Evolutionary conservation across 176 grass and related monocot genomes (phyloP), one percentile per base, ranked within the genome.

Genomic region (Otatea glauca): DNA sequence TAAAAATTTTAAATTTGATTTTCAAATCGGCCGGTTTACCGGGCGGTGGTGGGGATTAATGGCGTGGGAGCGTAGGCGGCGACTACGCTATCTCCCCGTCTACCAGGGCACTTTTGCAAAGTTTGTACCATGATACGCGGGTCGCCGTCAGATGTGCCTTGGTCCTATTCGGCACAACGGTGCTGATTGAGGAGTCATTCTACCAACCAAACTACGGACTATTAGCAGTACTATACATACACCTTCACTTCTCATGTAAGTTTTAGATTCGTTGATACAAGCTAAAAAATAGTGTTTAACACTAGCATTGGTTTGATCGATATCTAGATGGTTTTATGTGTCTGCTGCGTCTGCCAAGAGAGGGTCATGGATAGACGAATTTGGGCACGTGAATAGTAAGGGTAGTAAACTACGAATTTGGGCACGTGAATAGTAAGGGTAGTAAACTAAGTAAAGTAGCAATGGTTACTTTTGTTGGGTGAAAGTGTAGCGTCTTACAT

Each of bases 81-180:
- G 66, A 64, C 59, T 42, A 78, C 79, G 66, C 65, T 73, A 78
- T 73, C 79, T 78, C 29, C 59, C 20, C 55, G 56, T 53, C 72
- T 25, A 68, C 35, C 43, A 68, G 76, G 17, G 72, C 49, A 39
- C 66, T 65, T 73, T 77, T 78, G 88, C 88, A 7, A 77, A 60
- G 73, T 73, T 42, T 56, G 84, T 82, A 71, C 83, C 68, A 81
- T 56, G 45, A 55, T 55, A 69, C 20, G 59, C 45, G 51, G 61
- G 87, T 70, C n/a, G 64, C 27, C 70, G n/a, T 86, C 78, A 86
- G 84, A 84, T 83, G 88, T 78, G 79, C 66, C 58, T 67, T 42
- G 78, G 56, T 78, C 63, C 66, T 66, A 53, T 20, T 78, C 16
- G 72, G 38, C 71, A 70, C 39, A 76, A 39, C 71, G 71, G 56